Base-by-base conservation (phyloP, 2,329 filamentous ascomycete species). In the Corinectria fuckeliana region DNA sequence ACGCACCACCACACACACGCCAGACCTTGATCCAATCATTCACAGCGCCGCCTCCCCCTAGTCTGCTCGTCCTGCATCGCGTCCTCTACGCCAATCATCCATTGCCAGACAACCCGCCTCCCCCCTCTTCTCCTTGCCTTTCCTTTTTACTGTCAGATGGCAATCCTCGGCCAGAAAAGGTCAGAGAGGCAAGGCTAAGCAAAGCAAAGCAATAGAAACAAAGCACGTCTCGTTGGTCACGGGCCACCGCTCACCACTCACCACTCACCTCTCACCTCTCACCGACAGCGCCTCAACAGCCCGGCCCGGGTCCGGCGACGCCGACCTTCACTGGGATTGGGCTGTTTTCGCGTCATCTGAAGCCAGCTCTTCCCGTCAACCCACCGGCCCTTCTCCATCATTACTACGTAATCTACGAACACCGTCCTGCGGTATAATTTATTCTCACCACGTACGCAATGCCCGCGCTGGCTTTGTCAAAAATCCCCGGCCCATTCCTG, bases 21-120 rank as follows among this genome's bases (percentile, higher is more conserved):
- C 60, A 63, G 39, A 18, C 54, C 16, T 38, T 21, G 62, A 54
- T 61, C 71, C 71, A 73, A 74, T 74, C 71, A 74, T 65, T 63
- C 67, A 69, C 68, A 47, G 38, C 53, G 38, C 62, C 52, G 23
- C 56, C 57, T 63, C 65, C 63, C 61, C 63, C 45, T 45, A 20
- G 50, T 14, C 32, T 26, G 38, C 39, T 30, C 52, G 47, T 60
- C 53, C 63, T 60, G 56, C 51, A 52, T 36, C 45, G 36, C 49
- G 42, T 52, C 18, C 58, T 52, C 56, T 44, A 45, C 59, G 50
- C 66, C 67, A 69, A 69, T 69, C 67, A 69, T 16, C 39, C 41
- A 21, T 3, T 69, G 65, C 67, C 67, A 69, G 61, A 63, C 52
- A n/a, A n/a, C n/a, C n/a, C 54, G 50, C 36, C 38, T 13, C 34